Evolutionary conservation across 2,329 filamentous ascomycete genomes (phyloP).

Genomic region (Ilyonectria robusta): DNA sequence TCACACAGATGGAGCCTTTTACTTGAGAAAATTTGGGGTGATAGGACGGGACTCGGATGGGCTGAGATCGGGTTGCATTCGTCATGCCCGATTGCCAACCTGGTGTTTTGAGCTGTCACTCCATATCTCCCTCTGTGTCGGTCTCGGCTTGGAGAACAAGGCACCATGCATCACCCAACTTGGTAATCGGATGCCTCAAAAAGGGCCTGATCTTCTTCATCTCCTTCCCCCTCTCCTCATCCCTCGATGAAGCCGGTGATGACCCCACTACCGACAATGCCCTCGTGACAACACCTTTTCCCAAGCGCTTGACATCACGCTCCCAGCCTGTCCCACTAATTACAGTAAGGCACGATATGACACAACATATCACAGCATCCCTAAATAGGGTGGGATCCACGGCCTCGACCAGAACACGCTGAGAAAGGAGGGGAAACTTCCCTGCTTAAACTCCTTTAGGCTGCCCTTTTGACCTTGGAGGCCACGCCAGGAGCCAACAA

Average conservation of each 20-base stretch:
- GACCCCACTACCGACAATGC: constrained; percentile 41
- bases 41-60: constrained; percentile 32
- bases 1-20: background rate
- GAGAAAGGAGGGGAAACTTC: constrained; percentile 28
- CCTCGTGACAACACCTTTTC: constrained; percentile 43
- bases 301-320: constrained; percentile 32
- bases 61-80: constrained; percentile 30
- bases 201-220: constrained; percentile 21
- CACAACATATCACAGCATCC: constrained; percentile 8
- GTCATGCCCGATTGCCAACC: constrained; percentile 27
- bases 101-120: constrained; percentile 5
- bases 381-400: constrained; percentile 32
- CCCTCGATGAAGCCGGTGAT: constrained; percentile 32
- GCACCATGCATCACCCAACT: constrained; percentile 32
- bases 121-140: constrained; percentile 18
- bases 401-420: constrained; percentile 29
- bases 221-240: constrained; percentile 20
- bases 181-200: background rate
- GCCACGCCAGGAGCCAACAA: background rate
- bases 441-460: constrained; percentile 22
- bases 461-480: constrained; percentile 4
- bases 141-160: constrained; percentile 26
- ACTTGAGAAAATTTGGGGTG: background rate
- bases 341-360: constrained; percentile 25
- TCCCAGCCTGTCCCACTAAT: constrained; percentile 32